These are phyloP conservation scores for Colletotrichum zoysiae DNA, from an alignment of 2,329 filamentous ascomycete genomes.

Conservation along the genomic window DNA sequence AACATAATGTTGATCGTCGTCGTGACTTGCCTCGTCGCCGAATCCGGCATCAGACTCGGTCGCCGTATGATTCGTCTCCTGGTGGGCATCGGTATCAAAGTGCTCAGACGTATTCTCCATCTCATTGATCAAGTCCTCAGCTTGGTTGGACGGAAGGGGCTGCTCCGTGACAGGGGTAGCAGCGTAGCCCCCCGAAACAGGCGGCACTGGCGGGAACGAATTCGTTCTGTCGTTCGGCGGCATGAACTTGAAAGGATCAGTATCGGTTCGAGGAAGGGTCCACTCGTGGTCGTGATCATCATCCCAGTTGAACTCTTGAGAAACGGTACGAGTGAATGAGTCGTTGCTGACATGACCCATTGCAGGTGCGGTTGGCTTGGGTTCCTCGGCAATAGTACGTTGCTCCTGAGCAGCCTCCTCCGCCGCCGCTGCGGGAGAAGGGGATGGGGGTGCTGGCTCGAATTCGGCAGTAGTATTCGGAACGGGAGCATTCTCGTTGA, in stretches of 20 bases:
- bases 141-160: constrained; percentile 63
- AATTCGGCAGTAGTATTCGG: not conserved
- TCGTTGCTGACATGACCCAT: constrained; percentile 66
- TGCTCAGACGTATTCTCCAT: constrained; percentile 61
- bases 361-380: constrained; percentile 30
- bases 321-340: constrained; percentile 74
- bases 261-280: constrained; percentile 63
- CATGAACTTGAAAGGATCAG: constrained; percentile 73
- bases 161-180: constrained; percentile 48
- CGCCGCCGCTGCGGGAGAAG: not conserved
- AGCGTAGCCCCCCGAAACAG: constrained; percentile 44
- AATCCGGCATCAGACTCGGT: constrained; percentile 45
- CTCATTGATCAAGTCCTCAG: constrained; percentile 65
- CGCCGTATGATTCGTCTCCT: constrained; percentile 16
- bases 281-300: constrained; percentile 71
- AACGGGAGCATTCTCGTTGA: not conserved
- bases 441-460: not conserved
- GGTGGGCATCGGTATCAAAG: constrained; percentile 55
- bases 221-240: constrained; percentile 69
- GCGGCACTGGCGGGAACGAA: constrained; percentile 71
- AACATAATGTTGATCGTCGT: constrained; percentile 52
- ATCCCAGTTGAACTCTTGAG: constrained; percentile 71
- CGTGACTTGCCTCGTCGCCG: constrained; percentile 21
- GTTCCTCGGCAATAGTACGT: constrained; percentile 3
- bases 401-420: constrained; percentile 1